Percentiles rank a stretch among this genome's conserved stretches.
These are phyloP conservation scores for Podaxis pistillaris DNA, from an alignment of 768 basidiomycete genomes.

Conservation along the genomic window DNA sequence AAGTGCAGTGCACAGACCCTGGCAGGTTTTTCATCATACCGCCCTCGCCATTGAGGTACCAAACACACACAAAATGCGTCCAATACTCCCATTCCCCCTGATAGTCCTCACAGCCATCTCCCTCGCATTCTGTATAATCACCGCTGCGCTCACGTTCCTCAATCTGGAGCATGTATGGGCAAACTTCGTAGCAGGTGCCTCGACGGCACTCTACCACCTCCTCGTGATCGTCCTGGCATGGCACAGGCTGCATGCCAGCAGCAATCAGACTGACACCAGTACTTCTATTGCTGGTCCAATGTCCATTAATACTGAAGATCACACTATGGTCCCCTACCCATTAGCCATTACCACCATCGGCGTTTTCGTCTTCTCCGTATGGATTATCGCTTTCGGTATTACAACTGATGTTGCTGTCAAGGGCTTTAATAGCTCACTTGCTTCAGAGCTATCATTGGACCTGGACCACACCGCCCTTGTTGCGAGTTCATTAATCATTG, in stretches of 20 bases:
- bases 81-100: conserved; percentile 16
- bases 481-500: background rate
- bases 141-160: conserved; percentile 20
- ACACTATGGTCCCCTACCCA: background rate
- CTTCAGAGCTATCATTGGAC: background rate
- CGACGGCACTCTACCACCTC: conserved; percentile 23
- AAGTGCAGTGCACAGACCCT: background rate
- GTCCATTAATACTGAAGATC: background rate
- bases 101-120: conserved; percentile 18
- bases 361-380: background rate
- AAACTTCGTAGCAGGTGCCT: conserved; percentile 20
- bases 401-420: background rate
- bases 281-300: background rate
- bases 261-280: background rate
- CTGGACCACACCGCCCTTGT: background rate
- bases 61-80: conserved; percentile 2
- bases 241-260: background rate
- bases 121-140: conserved; percentile 20
- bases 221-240: conserved; percentile 15
- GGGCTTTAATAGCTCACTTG: background rate
- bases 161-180: conserved; percentile 20
- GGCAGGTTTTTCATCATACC: background rate
- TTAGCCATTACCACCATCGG: background rate
- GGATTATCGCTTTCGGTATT: conserved; percentile 1
- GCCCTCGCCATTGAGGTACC: background rate